These are phyloP conservation scores for Plantago elongata DNA, from an alignment of 257 asterid genomes.

Conservation along the genomic window DNA sequence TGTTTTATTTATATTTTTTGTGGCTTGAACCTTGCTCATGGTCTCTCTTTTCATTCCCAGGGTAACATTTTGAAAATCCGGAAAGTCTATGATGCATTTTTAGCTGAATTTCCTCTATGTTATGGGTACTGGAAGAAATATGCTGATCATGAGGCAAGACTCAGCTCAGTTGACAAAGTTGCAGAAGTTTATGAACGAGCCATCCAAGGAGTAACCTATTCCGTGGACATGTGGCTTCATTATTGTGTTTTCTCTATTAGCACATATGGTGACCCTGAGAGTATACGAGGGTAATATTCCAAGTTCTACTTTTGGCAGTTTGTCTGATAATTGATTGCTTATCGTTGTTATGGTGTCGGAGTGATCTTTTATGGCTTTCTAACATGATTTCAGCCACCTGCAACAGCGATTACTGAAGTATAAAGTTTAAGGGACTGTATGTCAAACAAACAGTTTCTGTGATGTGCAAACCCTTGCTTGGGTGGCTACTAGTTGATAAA, in stretches of 20 bases:
- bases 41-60: slow-evolving; percentile 27
- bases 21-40: slow-evolving; percentile 4
- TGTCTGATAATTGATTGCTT: slow-evolving; percentile 30
- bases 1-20: background rate
- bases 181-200: slow-evolving; percentile 94
- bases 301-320: slow-evolving; percentile 24
- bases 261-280: slow-evolving; percentile 86
- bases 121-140: slow-evolving; percentile 99
- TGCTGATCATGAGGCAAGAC: slow-evolving; percentile 95
- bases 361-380: slow-evolving; percentile 45
- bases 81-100: slow-evolving; percentile 84
- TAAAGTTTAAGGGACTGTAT: slow-evolving; percentile 58
- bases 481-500: slow-evolving; percentile 34
- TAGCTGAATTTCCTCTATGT: slow-evolving; percentile 92
- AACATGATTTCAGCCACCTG: slow-evolving; percentile 59
- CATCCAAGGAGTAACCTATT: slow-evolving; percentile 93
- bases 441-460: slow-evolving; percentile 34
- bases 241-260: slow-evolving; percentile 80
- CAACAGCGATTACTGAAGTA: slow-evolving; percentile 56
- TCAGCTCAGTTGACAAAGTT: slow-evolving; percentile 82
- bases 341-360: slow-evolving; percentile 33
- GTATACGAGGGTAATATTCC: slow-evolving; percentile 74
- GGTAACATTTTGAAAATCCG: slow-evolving; percentile 69
- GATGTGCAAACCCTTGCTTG: slow-evolving; percentile 48
- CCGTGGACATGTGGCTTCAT: slow-evolving; percentile 99